Evolutionary conservation across 345 rosid genomes (phyloP).

Genomic region (Syzygium aqueum): DNA sequence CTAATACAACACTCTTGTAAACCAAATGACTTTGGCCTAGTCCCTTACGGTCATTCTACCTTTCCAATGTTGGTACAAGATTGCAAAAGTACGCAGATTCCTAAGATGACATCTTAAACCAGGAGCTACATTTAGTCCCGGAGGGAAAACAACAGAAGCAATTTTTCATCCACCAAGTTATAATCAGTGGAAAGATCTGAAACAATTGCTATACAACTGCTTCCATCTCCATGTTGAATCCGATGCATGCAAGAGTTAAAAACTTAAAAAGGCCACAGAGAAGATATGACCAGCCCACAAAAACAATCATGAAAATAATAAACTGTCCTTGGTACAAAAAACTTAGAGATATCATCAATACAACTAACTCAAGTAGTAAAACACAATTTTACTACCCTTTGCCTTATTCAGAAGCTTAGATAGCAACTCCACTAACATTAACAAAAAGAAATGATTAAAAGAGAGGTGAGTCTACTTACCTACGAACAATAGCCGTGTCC

Average conservation of each 20-base stretch:
- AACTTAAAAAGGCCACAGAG: neutral
- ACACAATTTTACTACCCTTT: neutral
- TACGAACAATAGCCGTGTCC: constrained; percentile 70
- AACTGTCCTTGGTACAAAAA: neutral
- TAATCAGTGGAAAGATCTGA: neutral
- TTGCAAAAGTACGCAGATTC: neutral
- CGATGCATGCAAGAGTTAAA: neutral
- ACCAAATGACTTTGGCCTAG: neutral
- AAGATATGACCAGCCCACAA: neutral
- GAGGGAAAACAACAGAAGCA: neutral
- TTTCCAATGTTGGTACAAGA: neutral
- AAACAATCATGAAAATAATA: neutral
- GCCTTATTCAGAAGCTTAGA: neutral
- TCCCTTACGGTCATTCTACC: neutral
- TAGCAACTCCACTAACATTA: neutral
- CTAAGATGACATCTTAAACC: neutral
- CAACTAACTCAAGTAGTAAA: neutral
- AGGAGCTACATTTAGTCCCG: neutral
- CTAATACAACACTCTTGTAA: neutral
- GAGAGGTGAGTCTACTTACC: constrained; percentile 27
- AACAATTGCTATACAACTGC: neutral
- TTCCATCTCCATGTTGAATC: neutral
- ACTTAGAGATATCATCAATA: neutral
- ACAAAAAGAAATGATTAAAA: neutral
- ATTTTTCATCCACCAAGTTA: neutral